phyloP scores from a whole-genome alignment of 345 rosid species.

The Aquilaria yunnanensis region DNA sequence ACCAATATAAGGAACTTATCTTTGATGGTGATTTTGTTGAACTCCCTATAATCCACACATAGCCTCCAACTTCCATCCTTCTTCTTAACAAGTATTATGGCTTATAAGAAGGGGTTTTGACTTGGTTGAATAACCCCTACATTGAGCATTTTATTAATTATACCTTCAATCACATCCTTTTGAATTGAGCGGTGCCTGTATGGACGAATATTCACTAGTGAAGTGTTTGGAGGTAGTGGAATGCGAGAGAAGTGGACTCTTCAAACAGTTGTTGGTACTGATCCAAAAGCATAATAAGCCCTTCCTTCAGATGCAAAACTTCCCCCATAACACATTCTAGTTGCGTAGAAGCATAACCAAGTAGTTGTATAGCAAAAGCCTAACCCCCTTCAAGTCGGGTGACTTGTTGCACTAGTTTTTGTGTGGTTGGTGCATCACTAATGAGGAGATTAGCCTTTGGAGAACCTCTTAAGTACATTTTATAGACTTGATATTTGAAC shows the following conservation, averaged over 20 bases:
- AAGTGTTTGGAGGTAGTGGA: not conserved
- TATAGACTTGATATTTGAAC: not conserved
- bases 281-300: no score
- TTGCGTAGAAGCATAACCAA: no score
- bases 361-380: no score
- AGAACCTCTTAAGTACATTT: not conserved
- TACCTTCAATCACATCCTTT: not conserved
- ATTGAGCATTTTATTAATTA: not conserved
- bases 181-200: not conserved
- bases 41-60: not conserved
- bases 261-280: no score
- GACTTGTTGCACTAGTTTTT: no score
- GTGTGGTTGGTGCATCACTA: no score
- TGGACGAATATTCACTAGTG: not conserved
- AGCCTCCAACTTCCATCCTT: not conserved
- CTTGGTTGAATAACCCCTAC: not conserved
- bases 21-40: not conserved
- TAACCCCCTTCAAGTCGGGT: no score
- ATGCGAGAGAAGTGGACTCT: not conserved
- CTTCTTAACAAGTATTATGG: not conserved
- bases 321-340: no score
- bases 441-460: no score
- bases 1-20: not conserved
- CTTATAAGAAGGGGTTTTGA: not conserved
- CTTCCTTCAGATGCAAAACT: not conserved